A percentile compares a stretch with the other conserved stretches of the same genome.
phyloP scores from a whole-genome alignment of 202 grass and related monocot genomes.

The Musa balbisiana region DNA sequence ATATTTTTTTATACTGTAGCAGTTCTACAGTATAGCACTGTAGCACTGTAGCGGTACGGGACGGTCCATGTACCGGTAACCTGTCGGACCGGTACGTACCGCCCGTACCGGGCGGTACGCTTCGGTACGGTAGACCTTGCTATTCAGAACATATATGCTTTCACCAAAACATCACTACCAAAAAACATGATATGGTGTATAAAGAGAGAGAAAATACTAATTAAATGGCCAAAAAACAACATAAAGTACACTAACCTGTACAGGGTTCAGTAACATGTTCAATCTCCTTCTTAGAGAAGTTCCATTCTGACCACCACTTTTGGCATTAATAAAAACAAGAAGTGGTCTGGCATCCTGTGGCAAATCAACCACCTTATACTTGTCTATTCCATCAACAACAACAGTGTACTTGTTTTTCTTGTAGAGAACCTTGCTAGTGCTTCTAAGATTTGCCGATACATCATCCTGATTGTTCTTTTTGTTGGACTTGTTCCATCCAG shows the following conservation, averaged over 20 bases:
- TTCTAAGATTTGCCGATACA: conserved; percentile 36
- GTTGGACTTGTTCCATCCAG: conserved; percentile 35
- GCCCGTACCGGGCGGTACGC: no score
- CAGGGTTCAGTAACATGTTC: conserved; percentile 73
- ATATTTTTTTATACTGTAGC: no score
- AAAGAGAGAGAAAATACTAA: no score
- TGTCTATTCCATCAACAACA: conserved; percentile 27
- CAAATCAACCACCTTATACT: conserved; percentile 63
- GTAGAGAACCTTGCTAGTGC: conserved; percentile 29
- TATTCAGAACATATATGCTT: no score
- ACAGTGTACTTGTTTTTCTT: conserved; percentile 28
- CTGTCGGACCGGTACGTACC: no score
- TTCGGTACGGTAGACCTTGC: no score
- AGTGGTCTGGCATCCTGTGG: conserved; percentile 60
- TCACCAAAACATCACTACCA: not conserved
- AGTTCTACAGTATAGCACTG: no score
- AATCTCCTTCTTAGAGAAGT: conserved; percentile 75
- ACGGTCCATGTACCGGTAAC: no score
- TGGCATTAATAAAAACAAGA: conserved; percentile 90
- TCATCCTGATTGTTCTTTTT: conserved; percentile 27
- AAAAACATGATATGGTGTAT: no score
- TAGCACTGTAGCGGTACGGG: no score
- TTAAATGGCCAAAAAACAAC: not conserved
- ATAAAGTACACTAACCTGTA: conserved; percentile 51
- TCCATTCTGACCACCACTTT: conserved; percentile 68